Percentiles rank a stretch among this genome's conserved stretches.
These are phyloP conservation scores for Gaertneriomyces sp. DNA, from an alignment of 192 early-diverging fungal genomes.

Conservation along the genomic window DNA sequence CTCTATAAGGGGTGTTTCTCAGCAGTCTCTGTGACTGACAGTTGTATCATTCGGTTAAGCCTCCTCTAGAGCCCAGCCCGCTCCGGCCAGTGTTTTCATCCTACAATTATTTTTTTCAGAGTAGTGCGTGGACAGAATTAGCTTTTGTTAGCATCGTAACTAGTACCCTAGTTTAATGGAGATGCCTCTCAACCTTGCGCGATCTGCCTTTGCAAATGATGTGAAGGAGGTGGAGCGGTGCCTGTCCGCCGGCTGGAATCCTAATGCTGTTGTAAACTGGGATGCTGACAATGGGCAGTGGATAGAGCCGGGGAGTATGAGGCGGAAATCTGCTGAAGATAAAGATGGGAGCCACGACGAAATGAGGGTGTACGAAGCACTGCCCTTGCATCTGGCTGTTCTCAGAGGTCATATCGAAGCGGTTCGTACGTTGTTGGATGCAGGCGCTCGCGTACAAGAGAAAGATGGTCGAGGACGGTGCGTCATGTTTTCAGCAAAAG, in stretches of 20 bases:
- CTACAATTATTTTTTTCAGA: too few species aligned
- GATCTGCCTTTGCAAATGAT: not conserved
- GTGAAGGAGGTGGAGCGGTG: not conserved
- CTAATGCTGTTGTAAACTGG: not conserved
- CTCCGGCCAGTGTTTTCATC: too few species aligned
- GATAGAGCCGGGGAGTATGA: not conserved
- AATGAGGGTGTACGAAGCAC: conserved; percentile 28
- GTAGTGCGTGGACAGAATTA: too few species aligned
- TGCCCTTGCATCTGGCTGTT: conserved; percentile 57
- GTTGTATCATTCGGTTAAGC: too few species aligned
- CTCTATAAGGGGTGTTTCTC: too few species aligned
- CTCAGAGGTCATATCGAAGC: conserved; percentile 55
- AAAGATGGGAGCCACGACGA: not conserved
- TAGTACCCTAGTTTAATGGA: too few species aligned
- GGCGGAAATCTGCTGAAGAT: not conserved
- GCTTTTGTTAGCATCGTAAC: too few species aligned
- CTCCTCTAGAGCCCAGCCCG: too few species aligned
- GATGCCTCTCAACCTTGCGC: not conserved
- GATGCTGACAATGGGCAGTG: not conserved
- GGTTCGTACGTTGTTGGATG: conserved; percentile 50
- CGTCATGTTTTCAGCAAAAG: not conserved
- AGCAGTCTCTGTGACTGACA: too few species aligned
- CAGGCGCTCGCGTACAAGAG: conserved; percentile 53
- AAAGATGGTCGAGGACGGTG: conserved; percentile 66
- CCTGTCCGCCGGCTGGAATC: not conserved